Conservation (phyloP, 768 basidiomycete species). For the Cystobasidium onofrii region DNA sequence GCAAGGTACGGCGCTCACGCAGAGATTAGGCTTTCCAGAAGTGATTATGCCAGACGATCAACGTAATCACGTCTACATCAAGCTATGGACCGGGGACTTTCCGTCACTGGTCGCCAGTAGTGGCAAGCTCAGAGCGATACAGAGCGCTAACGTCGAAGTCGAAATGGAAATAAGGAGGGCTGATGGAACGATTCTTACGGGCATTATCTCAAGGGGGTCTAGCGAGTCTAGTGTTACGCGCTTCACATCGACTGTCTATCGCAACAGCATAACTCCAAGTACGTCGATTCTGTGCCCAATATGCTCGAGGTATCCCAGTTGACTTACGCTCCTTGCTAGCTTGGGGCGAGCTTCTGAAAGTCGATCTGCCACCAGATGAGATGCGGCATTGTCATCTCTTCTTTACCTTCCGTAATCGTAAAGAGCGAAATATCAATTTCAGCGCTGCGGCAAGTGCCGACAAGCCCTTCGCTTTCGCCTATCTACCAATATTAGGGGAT, state of each 20-base stretch:
- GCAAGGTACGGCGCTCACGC: slow-evolving; percentile 68
- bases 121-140: slow-evolving; percentile 49
- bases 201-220: slow-evolving; percentile 69
- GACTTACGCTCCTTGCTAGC: slow-evolving; percentile 46
- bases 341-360: slow-evolving; percentile 85
- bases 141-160: slow-evolving; percentile 71
- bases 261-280: slow-evolving; percentile 68
- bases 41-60: slow-evolving; percentile 85
- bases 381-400: slow-evolving; percentile 80
- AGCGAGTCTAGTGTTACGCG: slow-evolving; percentile 72
- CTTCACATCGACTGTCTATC: slow-evolving; percentile 85
- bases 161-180: slow-evolving; percentile 74
- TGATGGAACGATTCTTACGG: slow-evolving; percentile 61
- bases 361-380: slow-evolving; percentile 61
- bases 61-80: slow-evolving; percentile 93
- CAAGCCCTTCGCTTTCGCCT: slow-evolving; percentile 78
- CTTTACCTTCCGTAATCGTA: slow-evolving; percentile 77
- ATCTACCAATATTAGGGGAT: slow-evolving; percentile 74
- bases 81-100: slow-evolving; percentile 91
- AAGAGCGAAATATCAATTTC: slow-evolving; percentile 46
- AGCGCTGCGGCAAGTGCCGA: slow-evolving; percentile 44
- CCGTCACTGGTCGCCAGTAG: slow-evolving; percentile 47
- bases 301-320: background rate
- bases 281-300: background rate
- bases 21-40: slow-evolving; percentile 87